Conservation (phyloP, 2,329 filamentous ascomycete species). For the Cladosporium austrohemisphaericum region DNA sequence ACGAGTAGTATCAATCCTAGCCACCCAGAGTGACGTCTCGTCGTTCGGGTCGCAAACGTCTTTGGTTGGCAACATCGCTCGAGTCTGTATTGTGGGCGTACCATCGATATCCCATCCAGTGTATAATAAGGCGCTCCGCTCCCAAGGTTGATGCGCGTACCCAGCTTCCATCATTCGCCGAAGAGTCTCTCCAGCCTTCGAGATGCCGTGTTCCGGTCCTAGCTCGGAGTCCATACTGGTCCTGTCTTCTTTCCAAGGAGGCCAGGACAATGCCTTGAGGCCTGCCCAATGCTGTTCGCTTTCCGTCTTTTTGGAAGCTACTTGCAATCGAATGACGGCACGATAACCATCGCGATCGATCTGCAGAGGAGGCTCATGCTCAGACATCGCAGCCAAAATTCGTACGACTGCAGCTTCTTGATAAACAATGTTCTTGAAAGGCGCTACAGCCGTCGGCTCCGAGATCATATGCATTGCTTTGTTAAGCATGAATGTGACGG, state of each 20-base stretch:
- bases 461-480: conserved; percentile 29
- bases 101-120: conserved; percentile 61
- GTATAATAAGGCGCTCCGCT: conserved; percentile 51
- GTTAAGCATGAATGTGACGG: conserved; percentile 23
- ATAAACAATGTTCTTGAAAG: conserved; percentile 45
- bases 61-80: conserved; percentile 40
- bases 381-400: conserved; percentile 55
- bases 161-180: conserved; percentile 58
- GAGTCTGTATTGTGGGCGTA: conserved; percentile 61
- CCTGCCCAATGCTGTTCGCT: conserved; percentile 56
- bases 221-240: conserved; percentile 58
- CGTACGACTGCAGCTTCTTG: conserved; percentile 58
- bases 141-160: conserved; percentile 51
- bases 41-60: background rate
- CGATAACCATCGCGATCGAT: conserved; percentile 58
- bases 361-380: conserved; percentile 49
- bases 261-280: conserved; percentile 60
- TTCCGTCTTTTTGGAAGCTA: conserved; percentile 54
- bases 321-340: conserved; percentile 53
- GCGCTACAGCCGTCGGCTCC: conserved; percentile 42
- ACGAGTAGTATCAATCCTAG: conserved; percentile 56
- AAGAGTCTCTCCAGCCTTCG: conserved; percentile 54
- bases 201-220: conserved; percentile 53
- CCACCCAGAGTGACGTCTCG: conserved; percentile 48
- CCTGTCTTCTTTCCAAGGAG: conserved; percentile 61